Base-by-base conservation (phyloP, 257 asterid genomes). In the Oldenlandia corymbosa region DNA sequence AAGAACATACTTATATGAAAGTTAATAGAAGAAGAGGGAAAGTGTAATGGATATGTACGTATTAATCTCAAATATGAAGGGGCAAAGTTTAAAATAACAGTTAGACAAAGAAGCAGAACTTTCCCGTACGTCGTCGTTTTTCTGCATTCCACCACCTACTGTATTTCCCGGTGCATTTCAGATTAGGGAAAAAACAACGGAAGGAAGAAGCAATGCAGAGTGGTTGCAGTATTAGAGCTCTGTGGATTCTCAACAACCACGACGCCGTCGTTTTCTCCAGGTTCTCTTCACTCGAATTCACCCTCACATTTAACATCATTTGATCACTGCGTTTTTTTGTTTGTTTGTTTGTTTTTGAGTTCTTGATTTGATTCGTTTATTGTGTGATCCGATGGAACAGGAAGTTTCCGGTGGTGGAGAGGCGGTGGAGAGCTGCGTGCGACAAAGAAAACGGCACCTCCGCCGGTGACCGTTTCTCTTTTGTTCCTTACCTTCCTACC, bases 331-430 rank as follows among this genome's bases (percentile, higher is more conserved):
- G 2, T 34, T 34, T 64, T 39, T 46, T 41, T 10, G 34, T 18
- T 18, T n/a, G n/a, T n/a, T n/a, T n/a, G n/a, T n/a, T n/a, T n/a
- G n/a, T n/a, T 27, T 16, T 43, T 24, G 23, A 60, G 14, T 56
- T 64, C 67, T n/a, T 34, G 46, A 20, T 42, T 47, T 43, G 64
- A 31, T 34, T 31, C 11, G 10, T 64, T 64, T 45, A 27, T 37
- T 48, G 28, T 67, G 59, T 52, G 34, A 46, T 20, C 13, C 13
- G n/a, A 39, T 54, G 39, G 20, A 12, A 28, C 81, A 91, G 98
- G 89, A 85, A 80, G 75, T 92, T 92, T 78, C 85, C 95, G 68
- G 95, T 87, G 82, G 98, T 87, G 67, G 98, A 92, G 83, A 85
- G 74, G 83, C 84, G 95, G 79, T 92, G 98, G 95, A 84, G 94